Evolutionary conservation across 2,329 filamentous ascomycete species (phyloP), one percentile per base, ranked within the genome.

Genomic region (Pseudovirgaria hyperparasitica): DNA sequence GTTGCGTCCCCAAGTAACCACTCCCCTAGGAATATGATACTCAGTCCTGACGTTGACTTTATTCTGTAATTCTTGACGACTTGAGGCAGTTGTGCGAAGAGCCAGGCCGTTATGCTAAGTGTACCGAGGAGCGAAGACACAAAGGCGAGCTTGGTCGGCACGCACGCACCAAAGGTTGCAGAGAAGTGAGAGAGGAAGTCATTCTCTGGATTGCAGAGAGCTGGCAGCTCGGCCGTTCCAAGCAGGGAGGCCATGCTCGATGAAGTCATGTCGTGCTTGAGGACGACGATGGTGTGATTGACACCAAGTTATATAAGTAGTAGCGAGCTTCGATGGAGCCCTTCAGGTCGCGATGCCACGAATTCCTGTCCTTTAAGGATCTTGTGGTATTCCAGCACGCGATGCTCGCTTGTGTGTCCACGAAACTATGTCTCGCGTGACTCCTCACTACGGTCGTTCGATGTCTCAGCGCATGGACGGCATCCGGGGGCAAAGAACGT

Each of bases 31-130:
- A 79, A 79, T 45, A 69, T 74, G 31, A 74, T 65, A 4, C 70
- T 76, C 19, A 79, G 46, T 0, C 74, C 73, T 1, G 72, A 72
- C 0, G 73, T 76, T 9, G 72, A 76, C 41, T 72, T 63, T 12
- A 76, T 48, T 27, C 60, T 60, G 44, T 71, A 70, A 44, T 79
- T 79, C 55, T 77, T 77, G 54, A 70, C 74, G 35, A 79, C 76
- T 42, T 79, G 74, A 2, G 74, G 74, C 16, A 78, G 55, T 46
- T 78, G 74, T 9, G 74, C 74, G 44, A 76, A 79, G 2, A 79
- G 61, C 74, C 74, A 79, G 22, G 72, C 69, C 26, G 74, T 39
- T 33, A 79, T 78, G 41, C 71, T 76, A 33, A 72, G 54, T 1
- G 60, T 63, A 12, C 74, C 74, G 28, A 77, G 58, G 3, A 65